Evolutionary conservation across 805 yeast genomes (phyloP), one percentile per base, ranked within the genome.

Genomic region (Sporopachydermia quercuum): DNA sequence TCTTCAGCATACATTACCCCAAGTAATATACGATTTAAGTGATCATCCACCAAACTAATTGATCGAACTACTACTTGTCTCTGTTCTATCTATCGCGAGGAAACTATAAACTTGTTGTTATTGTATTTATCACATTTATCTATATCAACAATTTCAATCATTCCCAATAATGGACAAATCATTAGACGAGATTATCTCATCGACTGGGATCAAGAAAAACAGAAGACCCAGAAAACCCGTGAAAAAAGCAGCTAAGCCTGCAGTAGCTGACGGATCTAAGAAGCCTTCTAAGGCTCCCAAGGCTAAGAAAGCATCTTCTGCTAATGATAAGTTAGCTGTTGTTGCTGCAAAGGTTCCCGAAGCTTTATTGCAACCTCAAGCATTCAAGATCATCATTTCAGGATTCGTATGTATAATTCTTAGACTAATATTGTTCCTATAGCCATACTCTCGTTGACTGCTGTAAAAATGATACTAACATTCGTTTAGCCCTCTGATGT

Each of bases 151-250:
- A 23, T 8, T 23, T 23, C 30, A 23, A 23, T 23, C 30, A 23
- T 23, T 23, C 30, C 30, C 13, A 8, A 23, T n/a, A 53, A 73
- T 89, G 65, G 96, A 89, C 65, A 81, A 83, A 66, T 84, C 96
- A 38, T 75, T 89, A 56, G 98, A 89, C 67, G 96, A 86, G 53
- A 89, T 89, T 60, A 82, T 89, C 56, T 74, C 94, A 43, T 63
- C 82, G 46, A 23, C 30, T 8, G 30, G 30, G 30, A 16, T 47
- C 40, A 38, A 43, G 39, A 45, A 44, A 36, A 40, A 42, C 30
- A 27, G 16, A 15, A 50, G 52, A 43, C 62, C 65, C 47, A 55
- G 47, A 53, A 59, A 44, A 43, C 45, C 45, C 40, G 52, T 39
- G 8, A 23, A 23, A 8, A 23, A 23, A 23, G 30, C 30, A n/a